These are phyloP conservation scores for Lentinula lateritia DNA, from an alignment of 768 basidiomycete species.

Conservation along the genomic window DNA sequence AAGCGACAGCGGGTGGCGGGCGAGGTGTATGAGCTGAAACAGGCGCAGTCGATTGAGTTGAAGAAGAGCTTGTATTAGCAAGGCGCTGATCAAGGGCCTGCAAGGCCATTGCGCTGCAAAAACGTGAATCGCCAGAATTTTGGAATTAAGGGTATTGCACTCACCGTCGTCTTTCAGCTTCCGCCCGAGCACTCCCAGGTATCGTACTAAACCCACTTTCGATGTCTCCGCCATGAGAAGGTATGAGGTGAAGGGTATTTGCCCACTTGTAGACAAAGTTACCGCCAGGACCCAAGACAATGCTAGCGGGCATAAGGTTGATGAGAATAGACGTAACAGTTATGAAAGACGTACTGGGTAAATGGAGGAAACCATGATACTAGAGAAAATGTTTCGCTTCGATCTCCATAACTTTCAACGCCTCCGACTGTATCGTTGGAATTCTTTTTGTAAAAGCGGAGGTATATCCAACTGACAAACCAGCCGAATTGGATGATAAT, in stretches of 20 bases:
- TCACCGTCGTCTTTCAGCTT: constrained; percentile 92
- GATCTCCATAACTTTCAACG: constrained; percentile 77
- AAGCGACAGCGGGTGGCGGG: constrained; percentile 22
- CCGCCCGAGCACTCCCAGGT: constrained; percentile 88
- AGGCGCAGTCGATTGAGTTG: constrained; percentile 19
- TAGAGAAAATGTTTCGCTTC: constrained; percentile 94
- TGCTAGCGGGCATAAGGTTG: constrained; percentile 29
- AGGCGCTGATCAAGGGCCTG: constrained; percentile 94
- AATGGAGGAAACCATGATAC: constrained; percentile 96
- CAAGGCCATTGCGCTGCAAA: constrained; percentile 80
- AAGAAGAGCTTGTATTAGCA: constrained; percentile 54
- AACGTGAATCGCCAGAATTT: constrained; percentile 6
- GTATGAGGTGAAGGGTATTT: constrained; percentile 70
- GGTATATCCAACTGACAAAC: constrained; percentile 92
- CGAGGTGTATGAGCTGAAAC: constrained; percentile 23
- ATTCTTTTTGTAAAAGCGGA: constrained; percentile 95
- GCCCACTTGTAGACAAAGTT: constrained; percentile 66
- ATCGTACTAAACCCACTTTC: constrained; percentile 74
- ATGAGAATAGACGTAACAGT: background rate
- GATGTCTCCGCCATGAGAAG: constrained; percentile 53
- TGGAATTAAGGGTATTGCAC: constrained; percentile 13
- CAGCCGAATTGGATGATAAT: constrained; percentile 99
- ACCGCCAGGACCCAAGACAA: constrained; percentile 54
- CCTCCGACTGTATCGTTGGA: constrained; percentile 58
- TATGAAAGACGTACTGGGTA: constrained; percentile 64